Evolutionary conservation across 306 rosid species (phyloP), one percentile per base, ranked within the genome.

Genomic region (Vicia sativa): DNA sequence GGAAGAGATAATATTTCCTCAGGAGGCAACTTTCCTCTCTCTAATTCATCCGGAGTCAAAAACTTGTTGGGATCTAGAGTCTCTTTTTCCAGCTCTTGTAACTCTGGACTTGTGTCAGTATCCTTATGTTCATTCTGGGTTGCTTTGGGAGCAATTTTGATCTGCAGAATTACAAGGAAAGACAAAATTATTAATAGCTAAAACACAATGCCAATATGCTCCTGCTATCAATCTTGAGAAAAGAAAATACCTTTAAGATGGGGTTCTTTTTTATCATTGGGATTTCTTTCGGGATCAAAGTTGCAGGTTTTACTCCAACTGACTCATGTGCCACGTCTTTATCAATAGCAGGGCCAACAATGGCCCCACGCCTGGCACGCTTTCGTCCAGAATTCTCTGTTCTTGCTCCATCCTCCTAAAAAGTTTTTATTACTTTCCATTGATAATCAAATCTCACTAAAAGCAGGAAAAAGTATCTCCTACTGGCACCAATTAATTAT

Each of bases 1-100:
- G 98, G 97, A 72, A 93, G 96, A 5, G 98, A 90, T 77, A 93
- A 82, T 64, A 90, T 78, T 66, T 88, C 96, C 87, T 90, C 95
- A 7, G 89, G 96, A 68, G 90, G 95, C 72, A 88, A 80, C 79
- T 90, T 93, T 57, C 93, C 90, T 14, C 68, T 74, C 71, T 90
- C 88, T 74, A 93, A 44, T 76, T 93, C 97, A 59, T 87, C 90
- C 23, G 66, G 83, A 76, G 90, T 79, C 18, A 90, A 87, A 71
- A 80, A 85, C 50, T 82, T 69, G 71, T 83, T 83, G 29, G 74
- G 76, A 77, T 75, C 82, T 25, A 59, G 60, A 82, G 19, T 74
- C 49, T 90, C 85, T 35, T 59, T 79, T 35, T 83, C 95, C 52
- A 83, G 68, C 71, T 86, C 91, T 71, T 71, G 82, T 42, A 73